Percentiles rank a stretch among this genome's conserved stretches.
phyloP scores from a whole-genome alignment of 305 asterid species.

The Fraxinus platypoda region DNA sequence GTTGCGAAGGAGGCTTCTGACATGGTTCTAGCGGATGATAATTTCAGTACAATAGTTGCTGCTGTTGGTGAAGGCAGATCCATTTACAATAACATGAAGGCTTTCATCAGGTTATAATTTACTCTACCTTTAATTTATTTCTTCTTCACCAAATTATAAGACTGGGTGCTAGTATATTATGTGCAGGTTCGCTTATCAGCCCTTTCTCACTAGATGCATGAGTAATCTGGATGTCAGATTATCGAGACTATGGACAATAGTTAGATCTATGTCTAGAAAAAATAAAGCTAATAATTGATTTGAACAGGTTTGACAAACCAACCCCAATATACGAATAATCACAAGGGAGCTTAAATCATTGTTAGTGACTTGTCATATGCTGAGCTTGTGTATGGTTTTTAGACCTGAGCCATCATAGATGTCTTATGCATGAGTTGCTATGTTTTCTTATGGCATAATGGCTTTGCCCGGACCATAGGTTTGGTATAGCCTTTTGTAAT shows the following conservation, averaged over 20 bases:
- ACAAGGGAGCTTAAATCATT: not conserved
- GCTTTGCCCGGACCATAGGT: not conserved
- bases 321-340: not conserved
- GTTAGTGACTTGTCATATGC: not conserved
- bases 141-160: not conserved
- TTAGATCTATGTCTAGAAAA: not conserved
- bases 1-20: constrained; percentile 99
- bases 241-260: not conserved
- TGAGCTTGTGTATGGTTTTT: not conserved
- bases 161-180: not conserved
- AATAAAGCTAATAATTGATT: not conserved
- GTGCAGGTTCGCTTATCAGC: not conserved
- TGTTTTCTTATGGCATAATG: not conserved
- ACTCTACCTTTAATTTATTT: constrained; percentile 11
- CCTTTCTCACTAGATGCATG: not conserved
- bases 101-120: constrained; percentile 75
- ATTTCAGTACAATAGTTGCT: constrained; percentile 90
- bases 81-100: constrained; percentile 98
- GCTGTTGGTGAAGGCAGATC: constrained; percentile 99
- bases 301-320: not conserved
- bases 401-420: not conserved
- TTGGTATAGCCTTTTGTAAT: not conserved
- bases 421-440: not conserved
- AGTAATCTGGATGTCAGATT: not conserved
- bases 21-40: constrained; percentile 99